These are phyloP conservation scores for Ramichloridium luteum DNA, from an alignment of 2,329 filamentous ascomycete species.

Conservation along the genomic window DNA sequence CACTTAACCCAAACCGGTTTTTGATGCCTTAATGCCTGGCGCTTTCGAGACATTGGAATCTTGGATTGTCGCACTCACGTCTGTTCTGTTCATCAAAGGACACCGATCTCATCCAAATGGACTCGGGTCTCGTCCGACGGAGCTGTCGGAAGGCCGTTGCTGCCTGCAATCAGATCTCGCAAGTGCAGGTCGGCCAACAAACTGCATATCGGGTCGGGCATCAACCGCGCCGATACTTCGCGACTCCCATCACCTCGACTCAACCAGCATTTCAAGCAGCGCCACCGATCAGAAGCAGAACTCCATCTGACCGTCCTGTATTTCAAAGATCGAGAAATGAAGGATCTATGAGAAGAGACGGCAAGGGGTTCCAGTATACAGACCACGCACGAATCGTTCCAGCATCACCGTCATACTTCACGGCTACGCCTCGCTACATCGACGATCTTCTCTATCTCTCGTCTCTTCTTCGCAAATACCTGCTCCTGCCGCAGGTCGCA, in stretches of 20 bases:
- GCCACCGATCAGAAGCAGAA: slow-evolving; percentile 16
- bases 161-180: too few relatives aligned
- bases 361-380: too few relatives aligned
- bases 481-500: slow-evolving; percentile 57
- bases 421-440: slow-evolving; percentile 70
- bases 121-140: slow-evolving; percentile 18
- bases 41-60: too few relatives aligned
- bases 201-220: too few relatives aligned
- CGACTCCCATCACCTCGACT: too few relatives aligned
- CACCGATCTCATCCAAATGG: slow-evolving; percentile 15
- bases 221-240: too few relatives aligned
- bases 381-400: slow-evolving; percentile 80
- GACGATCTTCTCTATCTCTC: slow-evolving; percentile 69
- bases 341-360: too few relatives aligned
- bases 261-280: too few relatives aligned
- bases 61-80: slow-evolving; percentile 1
- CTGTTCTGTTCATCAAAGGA: too few relatives aligned
- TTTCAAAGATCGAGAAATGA: slow-evolving; percentile 11
- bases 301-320: slow-evolving; percentile 8
- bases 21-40: too few relatives aligned
- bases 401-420: slow-evolving; percentile 87
- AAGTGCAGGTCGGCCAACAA: too few relatives aligned
- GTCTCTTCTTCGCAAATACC: slow-evolving; percentile 58
- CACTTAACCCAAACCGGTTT: too few relatives aligned
- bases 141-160: slow-evolving; percentile 21